phyloP scores from a whole-genome alignment of 495 filamentous ascomycete genomes.

The Lichenothelia convexa region DNA sequence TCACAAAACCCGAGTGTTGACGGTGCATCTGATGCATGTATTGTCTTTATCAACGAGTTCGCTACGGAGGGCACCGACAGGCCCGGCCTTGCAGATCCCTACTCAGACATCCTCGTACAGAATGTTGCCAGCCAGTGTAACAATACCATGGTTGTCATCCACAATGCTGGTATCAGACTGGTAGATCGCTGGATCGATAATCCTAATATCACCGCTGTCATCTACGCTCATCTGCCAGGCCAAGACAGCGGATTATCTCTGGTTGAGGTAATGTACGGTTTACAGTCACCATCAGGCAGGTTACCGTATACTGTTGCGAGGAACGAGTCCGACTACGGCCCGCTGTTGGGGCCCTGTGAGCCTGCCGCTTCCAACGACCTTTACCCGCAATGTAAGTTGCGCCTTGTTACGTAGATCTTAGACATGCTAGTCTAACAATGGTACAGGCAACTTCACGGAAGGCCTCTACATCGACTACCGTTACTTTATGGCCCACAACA shows the following conservation, averaged over 20 bases:
- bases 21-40: neutral
- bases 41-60: constrained; percentile 4
- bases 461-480: constrained; percentile 19
- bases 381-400: no score
- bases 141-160: constrained; percentile 15
- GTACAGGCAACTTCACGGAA: constrained; percentile 14
- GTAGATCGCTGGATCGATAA: constrained; percentile 15
- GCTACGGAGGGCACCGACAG: neutral
- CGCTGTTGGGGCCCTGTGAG: constrained; percentile 33
- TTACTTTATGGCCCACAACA: constrained; percentile 11
- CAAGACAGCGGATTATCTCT: constrained; percentile 14
- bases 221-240: constrained; percentile 13
- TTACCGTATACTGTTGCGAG: constrained; percentile 14
- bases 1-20: no score
- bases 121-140: constrained; percentile 13
- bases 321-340: constrained; percentile 4
- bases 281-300: constrained; percentile 7
- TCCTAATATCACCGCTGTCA: constrained; percentile 21
- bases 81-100: constrained; percentile 2
- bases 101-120: constrained; percentile 9
- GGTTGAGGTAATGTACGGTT: constrained; percentile 12
- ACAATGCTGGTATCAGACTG: constrained; percentile 12
- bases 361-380: no score
- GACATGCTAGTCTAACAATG: no score
- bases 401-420: no score